phyloP scores from a whole-genome alignment of 2,329 filamentous ascomycete genomes.

The Ilyonectria destructans region DNA sequence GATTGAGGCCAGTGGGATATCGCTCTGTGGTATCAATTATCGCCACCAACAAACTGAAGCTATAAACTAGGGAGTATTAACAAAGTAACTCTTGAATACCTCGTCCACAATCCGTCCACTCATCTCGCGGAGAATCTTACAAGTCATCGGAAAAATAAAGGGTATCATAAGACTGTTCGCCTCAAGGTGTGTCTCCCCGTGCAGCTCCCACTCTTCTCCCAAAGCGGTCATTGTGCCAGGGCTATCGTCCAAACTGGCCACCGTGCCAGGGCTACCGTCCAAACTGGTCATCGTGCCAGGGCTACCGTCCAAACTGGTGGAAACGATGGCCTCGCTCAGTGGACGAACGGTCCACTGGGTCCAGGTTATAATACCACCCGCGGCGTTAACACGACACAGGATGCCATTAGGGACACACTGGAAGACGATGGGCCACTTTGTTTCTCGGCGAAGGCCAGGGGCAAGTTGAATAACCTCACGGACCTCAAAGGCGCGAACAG shows the following conservation, averaged over 20 bases:
- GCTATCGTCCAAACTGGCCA: too few relatives aligned
- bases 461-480: slow-evolving; percentile 51
- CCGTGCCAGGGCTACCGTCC: too few relatives aligned
- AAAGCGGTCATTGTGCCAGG: neutral
- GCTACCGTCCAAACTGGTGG: slow-evolving; percentile 26
- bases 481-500: slow-evolving; percentile 51
- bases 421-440: slow-evolving; percentile 59
- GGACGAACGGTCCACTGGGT: slow-evolving; percentile 48
- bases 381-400: slow-evolving; percentile 58
- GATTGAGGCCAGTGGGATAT: too few relatives aligned
- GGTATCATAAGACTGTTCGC: slow-evolving; percentile 50
- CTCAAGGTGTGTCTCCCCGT: slow-evolving; percentile 49
- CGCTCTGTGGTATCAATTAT: too few relatives aligned
- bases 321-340: slow-evolving; percentile 9
- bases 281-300: slow-evolving; percentile 20
- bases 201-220: slow-evolving; percentile 46
- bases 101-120: slow-evolving; percentile 49
- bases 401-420: slow-evolving; percentile 58
- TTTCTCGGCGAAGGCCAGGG: slow-evolving; percentile 56
- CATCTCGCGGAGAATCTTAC: slow-evolving; percentile 47
- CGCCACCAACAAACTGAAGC: too few relatives aligned
- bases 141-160: slow-evolving; percentile 47
- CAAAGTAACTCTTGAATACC: slow-evolving; percentile 34
- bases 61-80: neutral
- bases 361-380: slow-evolving; percentile 59